These are phyloP conservation scores for Mycena maculata DNA, from an alignment of 768 basidiomycete species.

Conservation along the genomic window DNA sequence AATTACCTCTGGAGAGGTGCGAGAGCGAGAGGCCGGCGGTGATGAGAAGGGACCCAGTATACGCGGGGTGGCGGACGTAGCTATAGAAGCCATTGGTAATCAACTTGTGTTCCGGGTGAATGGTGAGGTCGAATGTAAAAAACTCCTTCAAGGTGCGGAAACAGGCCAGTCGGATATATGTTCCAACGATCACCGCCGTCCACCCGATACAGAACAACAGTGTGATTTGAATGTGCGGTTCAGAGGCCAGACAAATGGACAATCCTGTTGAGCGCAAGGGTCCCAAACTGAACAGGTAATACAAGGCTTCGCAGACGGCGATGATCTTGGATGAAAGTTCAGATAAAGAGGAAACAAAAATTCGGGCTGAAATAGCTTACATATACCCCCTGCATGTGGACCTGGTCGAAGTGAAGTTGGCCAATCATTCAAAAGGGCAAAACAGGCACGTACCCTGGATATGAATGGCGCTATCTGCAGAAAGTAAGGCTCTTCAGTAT, in stretches of 20 bases:
- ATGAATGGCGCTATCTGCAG: slow-evolving; percentile 61
- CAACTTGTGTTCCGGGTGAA: slow-evolving; percentile 56
- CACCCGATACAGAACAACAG: slow-evolving; percentile 50
- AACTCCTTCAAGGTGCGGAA: slow-evolving; percentile 57
- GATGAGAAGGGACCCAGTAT: slow-evolving; percentile 58
- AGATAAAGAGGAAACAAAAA: background rate
- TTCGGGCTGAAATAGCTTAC: slow-evolving; percentile 32
- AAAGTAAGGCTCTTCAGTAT: slow-evolving; percentile 55
- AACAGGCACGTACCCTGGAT: slow-evolving; percentile 50
- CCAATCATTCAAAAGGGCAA: slow-evolving; percentile 17
- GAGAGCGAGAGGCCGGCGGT: slow-evolving; percentile 54
- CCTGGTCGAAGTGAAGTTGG: slow-evolving; percentile 22
- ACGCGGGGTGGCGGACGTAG: slow-evolving; percentile 62
- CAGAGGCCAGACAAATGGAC: slow-evolving; percentile 44
- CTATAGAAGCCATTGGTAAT: slow-evolving; percentile 57
- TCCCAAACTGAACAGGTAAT: slow-evolving; percentile 37
- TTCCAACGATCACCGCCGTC: slow-evolving; percentile 46
- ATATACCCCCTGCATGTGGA: slow-evolving; percentile 19
- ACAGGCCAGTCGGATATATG: slow-evolving; percentile 56
- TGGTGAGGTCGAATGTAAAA: slow-evolving; percentile 63
- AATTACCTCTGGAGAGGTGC: slow-evolving; percentile 55
- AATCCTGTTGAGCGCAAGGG: slow-evolving; percentile 45
- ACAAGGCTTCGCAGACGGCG: slow-evolving; percentile 50
- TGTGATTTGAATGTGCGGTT: slow-evolving; percentile 40
- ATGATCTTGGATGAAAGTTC: slow-evolving; percentile 41